Percentiles rank a stretch among this genome's conserved stretches.
Evolutionary conservation across 2,329 filamentous ascomycete species (phyloP).

Genomic region (Trichophaea hybrida): DNA sequence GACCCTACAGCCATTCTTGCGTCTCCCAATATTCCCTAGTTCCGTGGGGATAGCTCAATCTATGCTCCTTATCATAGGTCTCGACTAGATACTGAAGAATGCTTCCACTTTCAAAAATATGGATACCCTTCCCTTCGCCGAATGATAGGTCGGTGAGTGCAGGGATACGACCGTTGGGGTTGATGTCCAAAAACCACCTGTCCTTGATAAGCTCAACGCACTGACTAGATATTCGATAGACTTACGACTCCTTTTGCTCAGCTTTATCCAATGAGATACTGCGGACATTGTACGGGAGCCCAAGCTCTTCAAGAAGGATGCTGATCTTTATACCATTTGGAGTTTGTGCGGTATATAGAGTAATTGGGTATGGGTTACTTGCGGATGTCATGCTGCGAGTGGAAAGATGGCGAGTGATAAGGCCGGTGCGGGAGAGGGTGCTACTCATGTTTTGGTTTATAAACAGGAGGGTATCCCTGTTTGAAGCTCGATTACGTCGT

Average conservation of each 20-base stretch:
- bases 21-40: slow-evolving; percentile 59
- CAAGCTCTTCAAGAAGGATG: slow-evolving; percentile 73
- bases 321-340: slow-evolving; percentile 75
- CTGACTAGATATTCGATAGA: neutral
- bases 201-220: neutral
- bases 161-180: slow-evolving; percentile 84
- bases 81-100: slow-evolving; percentile 76
- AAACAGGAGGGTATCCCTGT: no score
- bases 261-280: slow-evolving; percentile 57
- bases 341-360: slow-evolving; percentile 67
- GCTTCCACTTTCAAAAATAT: slow-evolving; percentile 67
- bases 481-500: no score
- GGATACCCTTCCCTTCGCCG: slow-evolving; percentile 55
- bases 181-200: slow-evolving; percentile 72
- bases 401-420: no score
- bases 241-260: slow-evolving; percentile 55
- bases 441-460: no score
- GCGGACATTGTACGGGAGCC: slow-evolving; percentile 44
- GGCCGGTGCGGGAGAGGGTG: no score
- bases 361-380: slow-evolving; percentile 36
- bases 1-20: slow-evolving; percentile 50
- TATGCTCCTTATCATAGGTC: slow-evolving; percentile 66
- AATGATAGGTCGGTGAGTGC: slow-evolving; percentile 70
- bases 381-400: no score
- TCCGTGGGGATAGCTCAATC: slow-evolving; percentile 62